A percentile compares a stretch with the other conserved stretches of the same genome.
Evolutionary conservation across 345 rosid genomes (phyloP).

Genomic region (Citrus cavaleriei): DNA sequence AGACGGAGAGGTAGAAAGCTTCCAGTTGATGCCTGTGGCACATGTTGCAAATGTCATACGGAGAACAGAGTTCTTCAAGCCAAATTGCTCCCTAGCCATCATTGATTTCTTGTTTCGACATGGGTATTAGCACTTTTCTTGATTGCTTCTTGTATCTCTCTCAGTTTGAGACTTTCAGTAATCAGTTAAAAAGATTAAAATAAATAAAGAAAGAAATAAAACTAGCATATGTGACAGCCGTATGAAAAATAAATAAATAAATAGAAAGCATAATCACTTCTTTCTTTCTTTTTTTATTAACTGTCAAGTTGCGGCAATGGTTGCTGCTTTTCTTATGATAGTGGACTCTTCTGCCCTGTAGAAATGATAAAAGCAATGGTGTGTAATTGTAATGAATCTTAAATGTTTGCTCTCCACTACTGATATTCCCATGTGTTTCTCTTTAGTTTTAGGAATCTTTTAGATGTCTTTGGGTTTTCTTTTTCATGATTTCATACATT

Average conservation of each 20-base stretch:
- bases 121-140: conserved; percentile 48
- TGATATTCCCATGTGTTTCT: neutral
- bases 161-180: neutral
- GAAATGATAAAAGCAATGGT: neutral
- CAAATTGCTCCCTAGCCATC: conserved; percentile 79
- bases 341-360: neutral
- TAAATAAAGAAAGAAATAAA: neutral
- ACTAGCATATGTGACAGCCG: neutral
- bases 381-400: neutral
- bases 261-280: neutral
- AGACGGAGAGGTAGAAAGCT: conserved; percentile 98
- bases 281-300: neutral
- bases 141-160: neutral
- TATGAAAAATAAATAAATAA: neutral
- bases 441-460: neutral
- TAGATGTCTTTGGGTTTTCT: neutral
- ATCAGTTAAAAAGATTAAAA: neutral
- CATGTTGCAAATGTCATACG: conserved; percentile 63
- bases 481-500: neutral
- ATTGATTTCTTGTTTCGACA: conserved; percentile 88
- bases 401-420: neutral
- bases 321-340: neutral
- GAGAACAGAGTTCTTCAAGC: conserved; percentile 71
- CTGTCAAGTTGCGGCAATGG: neutral
- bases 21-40: conserved; percentile 61